A percentile compares a stretch with the other conserved stretches of the same genome.
Conservation (phyloP, 306 rosid genomes). For the Calophaca sinica region DNA sequence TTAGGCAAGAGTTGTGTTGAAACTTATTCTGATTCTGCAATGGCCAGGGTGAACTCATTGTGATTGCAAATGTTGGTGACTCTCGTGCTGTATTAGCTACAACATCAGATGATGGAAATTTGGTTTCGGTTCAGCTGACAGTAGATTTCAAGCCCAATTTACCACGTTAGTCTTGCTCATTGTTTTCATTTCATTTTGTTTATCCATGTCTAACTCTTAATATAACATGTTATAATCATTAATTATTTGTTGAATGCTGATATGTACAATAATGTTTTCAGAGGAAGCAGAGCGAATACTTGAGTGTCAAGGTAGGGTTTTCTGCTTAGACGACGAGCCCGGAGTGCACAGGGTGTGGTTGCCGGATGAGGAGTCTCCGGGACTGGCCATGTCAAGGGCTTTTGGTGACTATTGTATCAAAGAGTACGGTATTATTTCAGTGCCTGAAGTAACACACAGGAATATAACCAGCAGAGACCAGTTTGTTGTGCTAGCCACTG, state of each 20-base stretch:
- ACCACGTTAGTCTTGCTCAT: slow-evolving; percentile 65
- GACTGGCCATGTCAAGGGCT: slow-evolving; percentile 90
- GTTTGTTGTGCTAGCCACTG: slow-evolving; percentile 85
- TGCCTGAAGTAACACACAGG: slow-evolving; percentile 80
- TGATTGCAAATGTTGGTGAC: slow-evolving; percentile 85
- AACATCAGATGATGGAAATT: slow-evolving; percentile 66
- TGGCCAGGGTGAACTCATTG: slow-evolving; percentile 67
- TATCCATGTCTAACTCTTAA: background rate
- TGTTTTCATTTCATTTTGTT: background rate
- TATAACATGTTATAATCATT: background rate
- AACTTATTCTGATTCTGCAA: slow-evolving; percentile 4
- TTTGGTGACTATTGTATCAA: slow-evolving; percentile 84
- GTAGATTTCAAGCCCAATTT: slow-evolving; percentile 90
- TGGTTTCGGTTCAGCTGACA: slow-evolving; percentile 74
- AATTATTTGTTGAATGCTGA: background rate
- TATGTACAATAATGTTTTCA: slow-evolving; percentile 40
- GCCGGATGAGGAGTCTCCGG: slow-evolving; percentile 71
- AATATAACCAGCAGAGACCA: slow-evolving; percentile 68
- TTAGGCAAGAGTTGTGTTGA: background rate
- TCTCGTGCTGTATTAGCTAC: slow-evolving; percentile 91
- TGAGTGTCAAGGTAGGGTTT: slow-evolving; percentile 76
- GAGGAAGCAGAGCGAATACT: slow-evolving; percentile 82
- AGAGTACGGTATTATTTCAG: slow-evolving; percentile 78
- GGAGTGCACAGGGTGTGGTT: slow-evolving; percentile 85
- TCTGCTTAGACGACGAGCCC: slow-evolving; percentile 77